phyloP scores from a whole-genome alignment of 192 early-diverging fungal species.

The Backusella tarrabulga region DNA sequence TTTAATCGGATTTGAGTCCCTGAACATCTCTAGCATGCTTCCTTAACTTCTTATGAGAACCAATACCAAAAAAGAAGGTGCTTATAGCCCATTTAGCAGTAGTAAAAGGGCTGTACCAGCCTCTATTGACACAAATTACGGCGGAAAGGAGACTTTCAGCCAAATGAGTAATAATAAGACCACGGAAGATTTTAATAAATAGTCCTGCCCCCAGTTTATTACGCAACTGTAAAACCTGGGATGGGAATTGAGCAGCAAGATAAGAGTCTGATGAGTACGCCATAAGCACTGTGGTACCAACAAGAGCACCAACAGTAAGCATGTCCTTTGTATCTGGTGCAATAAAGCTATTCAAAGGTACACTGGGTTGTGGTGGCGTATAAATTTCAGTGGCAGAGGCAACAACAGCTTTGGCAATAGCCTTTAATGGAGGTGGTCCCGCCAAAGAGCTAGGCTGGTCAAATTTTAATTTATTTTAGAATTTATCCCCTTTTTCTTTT shows the following conservation, averaged over 20 bases:
- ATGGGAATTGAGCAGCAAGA: conserved; percentile 2
- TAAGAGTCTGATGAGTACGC: neutral
- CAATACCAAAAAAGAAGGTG: conserved; percentile 29
- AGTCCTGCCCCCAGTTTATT: neutral
- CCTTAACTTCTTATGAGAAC: conserved; percentile 14
- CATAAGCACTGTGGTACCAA: neutral
- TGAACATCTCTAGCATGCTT: conserved; percentile 21
- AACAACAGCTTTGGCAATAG: conserved; percentile 30
- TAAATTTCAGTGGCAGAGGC: conserved; percentile 24
- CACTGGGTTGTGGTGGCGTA: conserved; percentile 3
- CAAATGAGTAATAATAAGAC: conserved; percentile 19
- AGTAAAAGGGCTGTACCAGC: conserved; percentile 29
- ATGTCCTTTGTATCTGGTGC: neutral
- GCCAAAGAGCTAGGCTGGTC: conserved; percentile 33
- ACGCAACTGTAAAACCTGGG: conserved; percentile 1
- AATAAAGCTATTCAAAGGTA: conserved; percentile 27
- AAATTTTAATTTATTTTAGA: neutral
- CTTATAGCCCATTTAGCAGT: conserved; percentile 33
- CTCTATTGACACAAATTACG: conserved; percentile 20
- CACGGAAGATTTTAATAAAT: neutral
- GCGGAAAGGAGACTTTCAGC: conserved; percentile 23
- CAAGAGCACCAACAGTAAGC: neutral
- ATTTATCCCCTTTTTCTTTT: neutral
- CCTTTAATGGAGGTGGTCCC: conserved; percentile 35
- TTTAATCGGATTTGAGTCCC: conserved; percentile 6